phyloP scores from a whole-genome alignment of 2,329 filamentous ascomycete genomes.

The Fusarium nisikadoi region DNA sequence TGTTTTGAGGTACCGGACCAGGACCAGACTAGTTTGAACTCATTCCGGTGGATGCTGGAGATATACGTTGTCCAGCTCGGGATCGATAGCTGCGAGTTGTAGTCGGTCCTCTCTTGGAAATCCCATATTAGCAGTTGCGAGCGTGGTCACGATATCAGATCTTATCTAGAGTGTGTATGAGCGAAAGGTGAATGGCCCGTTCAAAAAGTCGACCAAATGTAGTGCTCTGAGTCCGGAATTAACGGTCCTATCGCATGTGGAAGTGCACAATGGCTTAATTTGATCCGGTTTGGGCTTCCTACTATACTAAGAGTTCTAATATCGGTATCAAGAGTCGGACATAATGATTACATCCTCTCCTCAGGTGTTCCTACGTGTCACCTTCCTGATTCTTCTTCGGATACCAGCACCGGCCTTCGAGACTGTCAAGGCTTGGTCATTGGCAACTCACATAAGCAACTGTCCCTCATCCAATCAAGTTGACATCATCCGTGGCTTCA shows the following conservation, averaged over 20 bases:
- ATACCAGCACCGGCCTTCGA: not conserved
- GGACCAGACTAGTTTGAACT: rapidly evolving
- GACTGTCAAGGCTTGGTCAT: too few relatives aligned
- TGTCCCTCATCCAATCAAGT: constrained; percentile 27
- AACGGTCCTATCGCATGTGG: not conserved
- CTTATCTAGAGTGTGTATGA: not conserved
- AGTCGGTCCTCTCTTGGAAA: not conserved
- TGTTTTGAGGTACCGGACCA: not conserved
- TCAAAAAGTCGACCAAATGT: rapidly evolving
- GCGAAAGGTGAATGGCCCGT: not conserved
- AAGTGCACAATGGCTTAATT: not conserved
- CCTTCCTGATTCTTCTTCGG: not conserved
- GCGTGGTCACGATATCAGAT: too few relatives aligned
- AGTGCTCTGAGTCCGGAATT: not conserved
- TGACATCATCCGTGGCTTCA: constrained; percentile 10
- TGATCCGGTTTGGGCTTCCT: not conserved
- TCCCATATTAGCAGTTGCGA: not conserved
- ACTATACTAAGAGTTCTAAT: too few relatives aligned
- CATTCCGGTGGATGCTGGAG: rapidly evolving
- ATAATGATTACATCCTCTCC: not conserved
- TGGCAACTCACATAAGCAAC: not conserved
- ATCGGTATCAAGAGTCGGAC: not conserved
- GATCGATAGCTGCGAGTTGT: not conserved
- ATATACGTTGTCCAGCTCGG: not conserved
- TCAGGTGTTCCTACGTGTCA: not conserved